A percentile compares a stretch with the other conserved stretches of the same genome.
Conservation (phyloP, 1,284 basidiomycete species). For the Tremellales sp. region DNA sequence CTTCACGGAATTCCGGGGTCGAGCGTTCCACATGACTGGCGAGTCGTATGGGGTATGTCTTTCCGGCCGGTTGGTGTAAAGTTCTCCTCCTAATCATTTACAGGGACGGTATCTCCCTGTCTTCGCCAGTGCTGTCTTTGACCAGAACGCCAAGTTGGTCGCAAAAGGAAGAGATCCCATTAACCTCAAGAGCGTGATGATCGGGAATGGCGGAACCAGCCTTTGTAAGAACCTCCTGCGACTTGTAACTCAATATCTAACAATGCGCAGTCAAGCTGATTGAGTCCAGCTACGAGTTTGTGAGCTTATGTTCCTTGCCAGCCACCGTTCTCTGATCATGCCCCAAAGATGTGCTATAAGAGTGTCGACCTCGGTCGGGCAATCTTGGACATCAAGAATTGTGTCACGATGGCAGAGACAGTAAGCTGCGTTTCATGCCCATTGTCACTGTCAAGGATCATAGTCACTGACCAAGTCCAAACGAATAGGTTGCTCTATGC, state of each 20-base stretch:
- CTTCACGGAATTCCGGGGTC: conserved; percentile 59
- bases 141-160: conserved; percentile 61
- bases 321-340: neutral
- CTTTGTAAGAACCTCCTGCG: conserved; percentile 1
- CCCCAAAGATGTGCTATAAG: neutral
- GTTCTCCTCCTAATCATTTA: conserved; percentile 33
- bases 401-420: neutral
- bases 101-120: conserved; percentile 70
- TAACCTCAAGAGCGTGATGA: conserved; percentile 68
- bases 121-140: conserved; percentile 68
- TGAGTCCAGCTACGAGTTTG: conserved; percentile 1
- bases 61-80: neutral
- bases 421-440: no score
- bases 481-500: no score
- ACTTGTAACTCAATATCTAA: neutral
- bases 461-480: no score
- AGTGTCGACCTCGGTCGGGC: neutral
- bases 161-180: conserved; percentile 61
- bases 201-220: conserved; percentile 57
- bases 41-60: conserved; percentile 51
- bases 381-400: conserved; percentile 1
- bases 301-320: neutral
- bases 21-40: conserved; percentile 62
- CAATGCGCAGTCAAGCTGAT: conserved; percentile 1
- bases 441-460: no score